Percentiles rank a stretch among this genome's conserved stretches.
Evolutionary conservation across 2,329 filamentous ascomycete genomes (phyloP).

Genomic region (Macrophomina pseudophaseolina): DNA sequence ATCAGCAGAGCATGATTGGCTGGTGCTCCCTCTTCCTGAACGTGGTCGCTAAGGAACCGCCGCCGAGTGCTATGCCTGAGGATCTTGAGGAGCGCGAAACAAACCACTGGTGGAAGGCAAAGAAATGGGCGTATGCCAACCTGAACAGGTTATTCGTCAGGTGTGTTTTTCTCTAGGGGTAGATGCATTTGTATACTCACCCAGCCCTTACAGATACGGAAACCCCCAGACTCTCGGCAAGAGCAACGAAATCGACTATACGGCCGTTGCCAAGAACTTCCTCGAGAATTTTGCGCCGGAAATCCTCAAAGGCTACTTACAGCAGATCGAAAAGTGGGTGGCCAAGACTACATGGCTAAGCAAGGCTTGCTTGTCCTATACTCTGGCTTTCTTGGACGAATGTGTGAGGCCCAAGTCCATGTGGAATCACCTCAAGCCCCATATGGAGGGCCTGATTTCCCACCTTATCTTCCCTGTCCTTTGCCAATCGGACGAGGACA

Average conservation of each 20-base stretch:
- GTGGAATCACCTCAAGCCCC: conserved; percentile 92
- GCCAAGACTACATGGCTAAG: conserved; percentile 93
- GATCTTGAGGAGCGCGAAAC: conserved; percentile 84
- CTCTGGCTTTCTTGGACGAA: conserved; percentile 92
- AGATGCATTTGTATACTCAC: conserved; percentile 30
- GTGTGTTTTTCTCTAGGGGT: conserved; percentile 49
- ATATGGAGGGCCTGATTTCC: conserved; percentile 89
- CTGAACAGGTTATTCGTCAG: conserved; percentile 93
- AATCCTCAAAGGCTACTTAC: conserved; percentile 92
- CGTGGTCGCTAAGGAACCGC: conserved; percentile 84
- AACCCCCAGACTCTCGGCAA: conserved; percentile 79
- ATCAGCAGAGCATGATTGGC: conserved; percentile 82
- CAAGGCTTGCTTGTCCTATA: conserved; percentile 91
- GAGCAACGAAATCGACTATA: conserved; percentile 75
- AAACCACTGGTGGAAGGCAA: conserved; percentile 99
- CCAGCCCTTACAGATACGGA: conserved; percentile 72
- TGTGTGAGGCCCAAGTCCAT: conserved; percentile 97
- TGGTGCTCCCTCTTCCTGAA: conserved; percentile 97
- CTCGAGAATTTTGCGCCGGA: conserved; percentile 90
- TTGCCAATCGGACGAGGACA: conserved; percentile 88
- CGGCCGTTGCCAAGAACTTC: conserved; percentile 87
- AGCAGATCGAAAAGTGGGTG: conserved; percentile 97
- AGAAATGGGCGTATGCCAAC: conserved; percentile 99
- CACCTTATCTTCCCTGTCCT: conserved; percentile 96
- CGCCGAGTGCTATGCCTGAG: conserved; percentile 77